Evolutionary conservation across 78 protist genomes (phyloP).

Genomic region (Dictyostelium citrinum): DNA sequence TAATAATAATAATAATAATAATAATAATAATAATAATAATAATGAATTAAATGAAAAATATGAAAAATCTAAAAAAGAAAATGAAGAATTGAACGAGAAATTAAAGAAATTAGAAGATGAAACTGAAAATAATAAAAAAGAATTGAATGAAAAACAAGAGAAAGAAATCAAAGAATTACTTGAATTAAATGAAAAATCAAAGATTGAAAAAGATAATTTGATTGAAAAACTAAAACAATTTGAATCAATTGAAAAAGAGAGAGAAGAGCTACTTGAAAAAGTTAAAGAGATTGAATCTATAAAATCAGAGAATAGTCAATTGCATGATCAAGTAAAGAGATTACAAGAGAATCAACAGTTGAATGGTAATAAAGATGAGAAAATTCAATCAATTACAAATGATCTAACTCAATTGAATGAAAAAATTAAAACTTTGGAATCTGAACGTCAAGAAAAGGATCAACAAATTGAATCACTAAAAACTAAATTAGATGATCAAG

Average conservation of each 20-base stretch:
- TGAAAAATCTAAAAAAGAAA: not conserved
- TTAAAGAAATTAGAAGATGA: not conserved
- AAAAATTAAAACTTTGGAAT: not conserved
- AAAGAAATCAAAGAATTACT: not conserved
- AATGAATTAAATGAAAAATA: not conserved
- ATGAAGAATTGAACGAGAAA: not conserved
- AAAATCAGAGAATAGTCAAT: not conserved
- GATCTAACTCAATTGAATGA: not conserved
- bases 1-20: not conserved
- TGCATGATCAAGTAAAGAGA: not conserved
- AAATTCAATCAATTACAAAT: not conserved
- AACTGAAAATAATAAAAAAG: not conserved
- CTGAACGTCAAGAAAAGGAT: not conserved
- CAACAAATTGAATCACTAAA: not conserved
- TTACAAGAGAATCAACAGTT: not conserved
- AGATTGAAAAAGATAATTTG: no score
- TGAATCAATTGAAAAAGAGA: not conserved
- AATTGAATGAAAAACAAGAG: not conserved
- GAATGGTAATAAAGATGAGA: not conserved
- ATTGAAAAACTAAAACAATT: no score
- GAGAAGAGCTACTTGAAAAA: not conserved
- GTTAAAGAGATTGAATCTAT: not conserved
- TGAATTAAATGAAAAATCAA: not conserved
- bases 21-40: no score
- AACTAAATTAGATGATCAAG: slow-evolving; percentile 24